Evolutionary conservation across 768 basidiomycete genomes (phyloP).

Genomic region (Pisolithus sp.): DNA sequence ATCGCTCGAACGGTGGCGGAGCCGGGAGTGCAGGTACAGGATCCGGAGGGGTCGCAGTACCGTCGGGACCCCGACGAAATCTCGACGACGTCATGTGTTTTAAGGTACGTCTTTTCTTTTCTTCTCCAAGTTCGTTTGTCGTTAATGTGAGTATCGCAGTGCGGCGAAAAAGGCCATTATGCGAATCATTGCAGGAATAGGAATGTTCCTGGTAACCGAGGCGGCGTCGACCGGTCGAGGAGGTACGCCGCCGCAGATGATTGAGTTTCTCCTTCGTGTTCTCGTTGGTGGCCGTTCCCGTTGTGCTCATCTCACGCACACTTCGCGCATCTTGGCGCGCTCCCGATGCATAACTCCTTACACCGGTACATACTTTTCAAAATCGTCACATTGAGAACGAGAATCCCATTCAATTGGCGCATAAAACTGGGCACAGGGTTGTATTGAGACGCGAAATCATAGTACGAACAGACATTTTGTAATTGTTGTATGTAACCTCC

Average conservation of each 20-base stretch:
- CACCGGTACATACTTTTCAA: no score
- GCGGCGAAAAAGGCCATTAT: constrained; percentile 90
- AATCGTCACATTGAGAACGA: no score
- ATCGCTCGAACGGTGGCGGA: constrained; percentile 40
- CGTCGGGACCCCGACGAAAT: constrained; percentile 55
- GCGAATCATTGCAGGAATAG: constrained; percentile 90
- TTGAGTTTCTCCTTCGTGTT: background rate
- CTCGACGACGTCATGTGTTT: constrained; percentile 82
- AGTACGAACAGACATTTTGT: no score
- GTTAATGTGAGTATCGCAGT: constrained; percentile 37
- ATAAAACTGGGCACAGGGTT: no score
- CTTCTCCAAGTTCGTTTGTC: background rate
- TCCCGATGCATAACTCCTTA: no score
- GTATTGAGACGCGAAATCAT: no score
- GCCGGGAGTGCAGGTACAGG: constrained; percentile 10
- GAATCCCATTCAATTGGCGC: no score
- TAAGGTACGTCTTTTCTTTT: constrained; percentile 48
- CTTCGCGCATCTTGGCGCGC: no score
- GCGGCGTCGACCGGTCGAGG: constrained; percentile 58
- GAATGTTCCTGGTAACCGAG: constrained; percentile 87
- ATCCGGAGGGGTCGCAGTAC: constrained; percentile 24
- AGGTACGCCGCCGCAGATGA: constrained; percentile 27
- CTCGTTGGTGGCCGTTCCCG: no score
- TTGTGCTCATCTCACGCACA: no score
- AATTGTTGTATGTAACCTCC: no score